Conservation (phyloP, 2,329 filamentous ascomycete species). For the Apiospora phragmitis region DNA sequence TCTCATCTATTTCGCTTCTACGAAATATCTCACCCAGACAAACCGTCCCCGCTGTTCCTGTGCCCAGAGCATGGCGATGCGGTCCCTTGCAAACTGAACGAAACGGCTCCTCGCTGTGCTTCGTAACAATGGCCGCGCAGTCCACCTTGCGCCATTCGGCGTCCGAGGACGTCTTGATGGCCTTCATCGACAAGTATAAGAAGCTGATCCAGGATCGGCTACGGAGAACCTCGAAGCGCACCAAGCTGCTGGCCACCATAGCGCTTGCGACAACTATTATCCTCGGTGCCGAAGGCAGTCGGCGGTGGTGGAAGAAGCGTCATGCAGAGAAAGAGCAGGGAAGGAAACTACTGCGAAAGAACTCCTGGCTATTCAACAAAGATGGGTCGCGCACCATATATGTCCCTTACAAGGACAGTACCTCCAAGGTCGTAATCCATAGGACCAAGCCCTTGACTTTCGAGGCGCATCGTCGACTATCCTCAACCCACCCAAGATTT, state of each 20-base stretch:
- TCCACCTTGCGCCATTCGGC: conserved; percentile 73
- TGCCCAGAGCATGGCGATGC: conserved; percentile 10
- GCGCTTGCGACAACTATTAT: conserved; percentile 78
- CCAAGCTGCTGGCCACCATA: conserved; percentile 74
- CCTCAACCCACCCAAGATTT: conserved; percentile 83
- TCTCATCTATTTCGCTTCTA: background rate
- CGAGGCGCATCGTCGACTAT: conserved; percentile 90
- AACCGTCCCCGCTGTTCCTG: background rate
- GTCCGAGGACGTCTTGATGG: conserved; percentile 66
- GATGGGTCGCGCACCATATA: conserved; percentile 95
- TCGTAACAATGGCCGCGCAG: conserved; percentile 72
- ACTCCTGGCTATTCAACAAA: conserved; percentile 91
- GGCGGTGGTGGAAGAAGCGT: conserved; percentile 72
- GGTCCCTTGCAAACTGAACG: conserved; percentile 7
- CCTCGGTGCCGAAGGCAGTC: conserved; percentile 74
- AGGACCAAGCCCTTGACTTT: conserved; percentile 92
- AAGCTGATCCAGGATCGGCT: conserved; percentile 54
- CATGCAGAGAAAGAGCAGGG: conserved; percentile 82
- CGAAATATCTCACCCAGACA: too few relatives aligned
- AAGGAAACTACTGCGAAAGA: conserved; percentile 77
- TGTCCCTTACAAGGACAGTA: conserved; percentile 85
- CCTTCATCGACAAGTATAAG: conserved; percentile 62
- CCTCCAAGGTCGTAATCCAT: conserved; percentile 87
- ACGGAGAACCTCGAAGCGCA: conserved; percentile 66
- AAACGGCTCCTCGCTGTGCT: background rate